Base-by-base conservation (phyloP, 2,329 filamentous ascomycete species). In the Davidsoniella eucalypti region DNA sequence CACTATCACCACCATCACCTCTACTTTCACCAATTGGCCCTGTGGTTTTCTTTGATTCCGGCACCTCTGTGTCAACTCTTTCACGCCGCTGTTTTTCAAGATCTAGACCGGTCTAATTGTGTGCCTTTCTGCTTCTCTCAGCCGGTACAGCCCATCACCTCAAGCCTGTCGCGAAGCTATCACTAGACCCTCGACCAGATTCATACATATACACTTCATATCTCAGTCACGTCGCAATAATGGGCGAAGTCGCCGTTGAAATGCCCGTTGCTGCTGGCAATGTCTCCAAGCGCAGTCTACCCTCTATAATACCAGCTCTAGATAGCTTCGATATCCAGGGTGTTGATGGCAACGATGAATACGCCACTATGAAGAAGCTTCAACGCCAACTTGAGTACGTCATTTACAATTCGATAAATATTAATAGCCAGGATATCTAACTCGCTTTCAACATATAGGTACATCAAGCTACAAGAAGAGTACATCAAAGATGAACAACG, bases 401-500 rank as follows among this genome's bases (percentile, higher is more conserved):
- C 37, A 23, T 17, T 17, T 53, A 44, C 40, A 39, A 36, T 25
- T 16, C 18, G 21, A 43, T 37, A 14, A 10, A 8, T 18, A 18
- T 17, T 26, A 12, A 45, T n/a, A 12, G 21, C 21, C 36, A 17
- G 21, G 25, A 44, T 10, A 17, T 18, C 49, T 50, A 44, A 45
- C 21, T 61, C 54, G 41, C 38, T 18, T 5, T 8, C 14, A 54
- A 55, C 51, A 33, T 51, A 56, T 59, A 87, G 82, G 65, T 86
- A 94, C 67, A 94, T 96, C 64, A 87, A 95, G 68, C 76, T 98
- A 59, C 92, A 98, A 70, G 92, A 98, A 69, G 92, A 98, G 66
- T 98, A 98, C 68, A 98, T 98, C 79, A 98, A 98, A 72, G 92
- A 98, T 78, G 92, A 98, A 73, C 92, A 98, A 71, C 82, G 87